A percentile compares a stretch with the other conserved stretches of the same genome.
Conservation (phyloP, 1,139 yeast species). For the Candida pseudocylindracea region DNA sequence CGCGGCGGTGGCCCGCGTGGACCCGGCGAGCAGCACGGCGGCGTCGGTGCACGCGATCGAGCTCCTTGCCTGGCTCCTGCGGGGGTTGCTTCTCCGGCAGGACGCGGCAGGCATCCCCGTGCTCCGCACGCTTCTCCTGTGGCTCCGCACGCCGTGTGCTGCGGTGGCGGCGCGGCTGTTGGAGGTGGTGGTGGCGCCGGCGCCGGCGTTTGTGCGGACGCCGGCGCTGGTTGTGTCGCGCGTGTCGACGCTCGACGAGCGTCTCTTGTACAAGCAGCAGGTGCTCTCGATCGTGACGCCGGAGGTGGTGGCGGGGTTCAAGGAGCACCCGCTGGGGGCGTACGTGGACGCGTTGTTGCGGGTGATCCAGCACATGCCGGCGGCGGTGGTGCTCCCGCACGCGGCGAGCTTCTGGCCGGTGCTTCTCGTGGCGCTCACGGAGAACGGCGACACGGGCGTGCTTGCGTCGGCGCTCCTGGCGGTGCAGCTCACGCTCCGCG, state of each 20-base stretch:
- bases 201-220: conserved; percentile 28
- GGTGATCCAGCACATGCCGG: conserved; percentile 42
- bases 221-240: conserved; percentile 17
- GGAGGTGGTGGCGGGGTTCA: conserved; percentile 17
- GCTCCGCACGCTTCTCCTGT: background rate
- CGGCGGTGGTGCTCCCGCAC: conserved; percentile 36
- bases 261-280: conserved; percentile 57
- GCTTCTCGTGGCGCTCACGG: conserved; percentile 37
- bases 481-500: conserved; percentile 26
- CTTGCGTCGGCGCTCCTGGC: conserved; percentile 43
- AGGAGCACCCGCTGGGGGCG: conserved; percentile 8
- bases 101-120: too few species aligned
- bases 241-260: conserved; percentile 32
- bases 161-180: conserved; percentile 24
- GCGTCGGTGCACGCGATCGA: background rate
- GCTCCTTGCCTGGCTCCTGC: background rate
- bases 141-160: background rate
- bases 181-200: conserved; percentile 43
- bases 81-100: background rate
- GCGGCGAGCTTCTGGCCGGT: conserved; percentile 46
- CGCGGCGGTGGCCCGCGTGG: conserved; percentile 48
- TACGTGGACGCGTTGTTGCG: conserved; percentile 46
- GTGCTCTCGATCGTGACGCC: conserved; percentile 39
- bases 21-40: conserved; percentile 5
- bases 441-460: conserved; percentile 16